These are phyloP conservation scores for Candida vaughaniae DNA, from an alignment of 805 yeast genomes.

Conservation along the genomic window DNA sequence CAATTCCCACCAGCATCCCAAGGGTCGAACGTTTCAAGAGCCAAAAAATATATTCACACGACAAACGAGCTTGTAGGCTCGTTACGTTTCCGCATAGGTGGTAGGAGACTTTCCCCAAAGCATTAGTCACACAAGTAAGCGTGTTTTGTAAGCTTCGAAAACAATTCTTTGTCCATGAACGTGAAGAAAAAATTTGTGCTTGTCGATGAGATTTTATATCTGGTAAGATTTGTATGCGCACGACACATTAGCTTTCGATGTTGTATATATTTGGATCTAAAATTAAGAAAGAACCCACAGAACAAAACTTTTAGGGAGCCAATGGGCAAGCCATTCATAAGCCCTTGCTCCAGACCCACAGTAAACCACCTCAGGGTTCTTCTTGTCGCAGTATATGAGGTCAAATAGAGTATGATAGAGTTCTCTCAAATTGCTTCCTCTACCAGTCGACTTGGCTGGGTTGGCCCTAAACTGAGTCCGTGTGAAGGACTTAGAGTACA, in stretches of 20 bases:
- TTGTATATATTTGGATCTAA: background rate
- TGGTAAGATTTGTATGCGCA: background rate
- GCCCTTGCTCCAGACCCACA: slow-evolving; percentile 44
- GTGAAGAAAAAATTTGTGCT: slow-evolving; percentile 30
- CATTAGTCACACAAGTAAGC: slow-evolving; percentile 30
- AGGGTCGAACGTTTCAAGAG: slow-evolving; percentile 15
- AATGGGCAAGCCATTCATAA: slow-evolving; percentile 32
- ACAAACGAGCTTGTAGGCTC: slow-evolving; percentile 27
- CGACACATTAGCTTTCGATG: background rate
- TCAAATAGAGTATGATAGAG: slow-evolving; percentile 42
- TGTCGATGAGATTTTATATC: background rate
- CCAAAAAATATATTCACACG: slow-evolving; percentile 11
- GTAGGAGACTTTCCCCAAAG: slow-evolving; percentile 94
- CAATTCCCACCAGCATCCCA: background rate
- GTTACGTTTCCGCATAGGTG: slow-evolving; percentile 65
- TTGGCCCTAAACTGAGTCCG: slow-evolving; percentile 27
- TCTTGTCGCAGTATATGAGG: slow-evolving; percentile 24
- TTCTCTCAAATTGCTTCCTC: slow-evolving; percentile 33
- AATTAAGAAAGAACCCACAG: slow-evolving; percentile 20
- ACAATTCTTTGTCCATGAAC: slow-evolving; percentile 76
- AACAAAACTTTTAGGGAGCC: slow-evolving; percentile 32
- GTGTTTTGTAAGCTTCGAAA: slow-evolving; percentile 66
- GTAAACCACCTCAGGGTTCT: slow-evolving; percentile 30
- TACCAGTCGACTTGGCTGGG: slow-evolving; percentile 28
- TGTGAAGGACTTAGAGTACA: slow-evolving; percentile 33